These are phyloP conservation scores for Osmanthus fragrans DNA, from an alignment of 257 asterid genomes.

Conservation along the genomic window DNA sequence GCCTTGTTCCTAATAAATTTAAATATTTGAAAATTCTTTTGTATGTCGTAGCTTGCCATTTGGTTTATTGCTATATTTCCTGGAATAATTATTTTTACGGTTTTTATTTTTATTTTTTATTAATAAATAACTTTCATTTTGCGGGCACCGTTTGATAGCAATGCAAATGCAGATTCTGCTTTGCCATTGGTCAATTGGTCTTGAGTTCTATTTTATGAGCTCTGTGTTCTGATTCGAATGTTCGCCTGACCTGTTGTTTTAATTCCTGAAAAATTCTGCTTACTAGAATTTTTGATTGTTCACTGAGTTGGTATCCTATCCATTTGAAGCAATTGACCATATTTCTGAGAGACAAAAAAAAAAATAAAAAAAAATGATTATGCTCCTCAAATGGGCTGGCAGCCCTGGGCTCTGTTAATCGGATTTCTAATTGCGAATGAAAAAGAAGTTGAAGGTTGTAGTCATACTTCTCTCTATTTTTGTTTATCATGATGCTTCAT, in stretches of 20 bases:
- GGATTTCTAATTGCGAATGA: not conserved
- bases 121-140: not conserved
- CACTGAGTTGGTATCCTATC: not conserved
- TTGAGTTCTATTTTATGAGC: not conserved
- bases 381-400: not conserved
- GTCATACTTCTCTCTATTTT: not conserved
- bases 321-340: not conserved
- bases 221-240: not conserved
- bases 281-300: no score
- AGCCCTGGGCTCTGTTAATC: not conserved
- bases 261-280: not conserved
- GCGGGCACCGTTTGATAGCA: not conserved
- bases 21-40: no score
- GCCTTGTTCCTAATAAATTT: no score
- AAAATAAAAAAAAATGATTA: no score
- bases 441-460: not conserved
- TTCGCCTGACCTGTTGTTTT: not conserved
- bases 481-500: not conserved
- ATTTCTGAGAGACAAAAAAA: not conserved
- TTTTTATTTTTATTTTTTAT: no score
- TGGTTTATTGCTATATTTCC: not conserved
- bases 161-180: not conserved
- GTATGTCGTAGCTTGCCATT: not conserved
- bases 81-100: not conserved
- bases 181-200: not conserved